Percentiles rank a stretch among this genome's conserved stretches.
These are phyloP conservation scores for Choiromyces venosus DNA, from an alignment of 495 filamentous ascomycete species.

Conservation along the genomic window DNA sequence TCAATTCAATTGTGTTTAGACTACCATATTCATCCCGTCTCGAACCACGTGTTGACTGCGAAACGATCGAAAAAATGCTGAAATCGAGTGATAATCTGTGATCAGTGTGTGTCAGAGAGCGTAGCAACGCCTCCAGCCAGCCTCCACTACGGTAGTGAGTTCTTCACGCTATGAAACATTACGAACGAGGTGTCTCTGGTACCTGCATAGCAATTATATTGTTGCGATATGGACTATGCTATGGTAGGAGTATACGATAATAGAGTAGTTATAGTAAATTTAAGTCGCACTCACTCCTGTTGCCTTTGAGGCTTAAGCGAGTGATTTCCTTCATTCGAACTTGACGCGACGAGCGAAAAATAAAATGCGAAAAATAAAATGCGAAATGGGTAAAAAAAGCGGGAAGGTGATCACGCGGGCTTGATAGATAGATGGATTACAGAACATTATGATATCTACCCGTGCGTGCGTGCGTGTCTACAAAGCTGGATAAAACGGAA, in stretches of 20 bases:
- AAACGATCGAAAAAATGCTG: too few species aligned
- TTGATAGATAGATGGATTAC: background rate
- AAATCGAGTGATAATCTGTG: background rate
- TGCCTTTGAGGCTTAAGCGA: background rate
- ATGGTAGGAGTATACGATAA: too few species aligned
- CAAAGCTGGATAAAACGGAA: background rate
- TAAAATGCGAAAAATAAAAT: too few species aligned
- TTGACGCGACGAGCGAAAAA: background rate
- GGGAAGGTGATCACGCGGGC: background rate
- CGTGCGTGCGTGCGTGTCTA: background rate
- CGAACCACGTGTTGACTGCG: background rate
- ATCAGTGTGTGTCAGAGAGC: background rate
- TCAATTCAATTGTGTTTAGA: too few species aligned
- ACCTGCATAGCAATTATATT: too few species aligned
- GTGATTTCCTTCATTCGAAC: background rate
- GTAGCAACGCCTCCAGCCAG: background rate
- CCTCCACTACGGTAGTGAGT: too few species aligned
- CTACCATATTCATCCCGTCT: too few species aligned
- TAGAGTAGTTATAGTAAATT: too few species aligned
- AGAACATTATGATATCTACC: background rate
- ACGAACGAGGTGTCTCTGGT: too few species aligned
- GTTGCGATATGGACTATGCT: too few species aligned
- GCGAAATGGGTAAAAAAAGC: background rate
- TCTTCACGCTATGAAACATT: too few species aligned
- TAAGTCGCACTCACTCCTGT: background rate